Evolutionary conservation across 1,284 basidiomycete genomes (phyloP).

Genomic region (Leccinum glutinopallens): DNA sequence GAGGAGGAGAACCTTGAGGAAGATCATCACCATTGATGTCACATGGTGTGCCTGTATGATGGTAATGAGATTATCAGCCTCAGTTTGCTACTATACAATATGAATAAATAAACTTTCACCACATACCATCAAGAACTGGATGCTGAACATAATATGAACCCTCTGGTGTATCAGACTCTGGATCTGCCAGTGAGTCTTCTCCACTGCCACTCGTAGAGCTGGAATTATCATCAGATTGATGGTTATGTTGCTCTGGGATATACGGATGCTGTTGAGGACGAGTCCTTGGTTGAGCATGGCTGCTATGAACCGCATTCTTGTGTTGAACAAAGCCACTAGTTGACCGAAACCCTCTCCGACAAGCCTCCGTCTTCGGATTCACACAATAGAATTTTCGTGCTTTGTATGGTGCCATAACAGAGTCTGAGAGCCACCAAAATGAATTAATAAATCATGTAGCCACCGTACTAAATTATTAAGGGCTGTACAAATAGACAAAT

Average conservation of each 20-base stretch:
- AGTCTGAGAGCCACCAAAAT: no score
- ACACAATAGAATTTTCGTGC: neutral
- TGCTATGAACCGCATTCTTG: neutral
- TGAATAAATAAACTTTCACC: neutral
- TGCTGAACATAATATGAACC: neutral
- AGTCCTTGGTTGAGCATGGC: neutral
- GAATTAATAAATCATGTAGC: no score
- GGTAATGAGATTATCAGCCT: no score
- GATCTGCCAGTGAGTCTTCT: neutral
- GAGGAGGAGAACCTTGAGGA: neutral
- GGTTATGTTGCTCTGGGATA: neutral
- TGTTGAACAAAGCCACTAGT: constrained; percentile 1
- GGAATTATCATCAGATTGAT: neutral
- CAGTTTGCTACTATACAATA: neutral
- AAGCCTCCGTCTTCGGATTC: neutral
- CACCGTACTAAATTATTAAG: neutral
- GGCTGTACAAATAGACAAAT: no score
- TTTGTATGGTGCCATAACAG: neutral
- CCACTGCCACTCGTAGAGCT: neutral
- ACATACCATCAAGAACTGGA: neutral
- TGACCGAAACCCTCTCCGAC: neutral
- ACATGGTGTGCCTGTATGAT: neutral
- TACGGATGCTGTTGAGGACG: neutral
- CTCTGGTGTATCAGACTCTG: neutral
- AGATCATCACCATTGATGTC: constrained; percentile 2